A percentile compares a stretch with the other conserved stretches of the same genome.
phyloP scores from a whole-genome alignment of 768 basidiomycete species.

The Coprinopsis cinerea region DNA sequence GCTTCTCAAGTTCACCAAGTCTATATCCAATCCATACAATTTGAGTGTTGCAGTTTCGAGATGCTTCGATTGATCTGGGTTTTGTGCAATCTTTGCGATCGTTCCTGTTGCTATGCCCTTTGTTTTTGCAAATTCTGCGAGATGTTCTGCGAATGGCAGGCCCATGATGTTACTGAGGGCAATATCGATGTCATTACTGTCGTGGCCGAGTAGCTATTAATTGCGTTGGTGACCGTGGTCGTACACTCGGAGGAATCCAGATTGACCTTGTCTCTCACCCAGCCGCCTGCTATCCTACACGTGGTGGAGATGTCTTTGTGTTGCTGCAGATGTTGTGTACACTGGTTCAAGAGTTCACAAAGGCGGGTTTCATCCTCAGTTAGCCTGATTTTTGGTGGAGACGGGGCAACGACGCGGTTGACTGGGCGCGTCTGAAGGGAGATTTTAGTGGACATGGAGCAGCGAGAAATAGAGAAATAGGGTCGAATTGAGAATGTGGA shows the following conservation, averaged over 20 bases:
- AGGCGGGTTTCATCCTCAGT: constrained; percentile 64
- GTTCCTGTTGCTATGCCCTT: constrained; percentile 49
- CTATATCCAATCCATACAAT: constrained; percentile 76
- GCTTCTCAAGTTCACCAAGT: constrained; percentile 89
- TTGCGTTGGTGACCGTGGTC: constrained; percentile 1
- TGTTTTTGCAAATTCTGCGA: constrained; percentile 54
- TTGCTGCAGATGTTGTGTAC: constrained; percentile 49
- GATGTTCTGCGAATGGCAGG: constrained; percentile 74
- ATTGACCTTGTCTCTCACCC: constrained; percentile 95
- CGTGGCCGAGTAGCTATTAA: constrained; percentile 65
- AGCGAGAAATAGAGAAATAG: neutral
- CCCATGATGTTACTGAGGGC: constrained; percentile 90
- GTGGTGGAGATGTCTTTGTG: constrained; percentile 49
- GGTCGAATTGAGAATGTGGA: constrained; percentile 3
- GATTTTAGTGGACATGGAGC: constrained; percentile 12
- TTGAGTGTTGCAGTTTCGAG: constrained; percentile 89
- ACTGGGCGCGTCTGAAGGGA: constrained; percentile 13
- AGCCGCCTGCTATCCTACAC: constrained; percentile 94
- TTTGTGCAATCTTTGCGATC: constrained; percentile 82
- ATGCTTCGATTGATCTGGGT: constrained; percentile 97
- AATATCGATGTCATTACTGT: constrained; percentile 91
- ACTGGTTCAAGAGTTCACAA: constrained; percentile 77
- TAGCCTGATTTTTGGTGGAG: constrained; percentile 42
- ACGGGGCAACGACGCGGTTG: constrained; percentile 16
- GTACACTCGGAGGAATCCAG: neutral